Conservation (phyloP, 2,329 filamentous ascomycete species). For the Thielaviopsis ethacetica region DNA sequence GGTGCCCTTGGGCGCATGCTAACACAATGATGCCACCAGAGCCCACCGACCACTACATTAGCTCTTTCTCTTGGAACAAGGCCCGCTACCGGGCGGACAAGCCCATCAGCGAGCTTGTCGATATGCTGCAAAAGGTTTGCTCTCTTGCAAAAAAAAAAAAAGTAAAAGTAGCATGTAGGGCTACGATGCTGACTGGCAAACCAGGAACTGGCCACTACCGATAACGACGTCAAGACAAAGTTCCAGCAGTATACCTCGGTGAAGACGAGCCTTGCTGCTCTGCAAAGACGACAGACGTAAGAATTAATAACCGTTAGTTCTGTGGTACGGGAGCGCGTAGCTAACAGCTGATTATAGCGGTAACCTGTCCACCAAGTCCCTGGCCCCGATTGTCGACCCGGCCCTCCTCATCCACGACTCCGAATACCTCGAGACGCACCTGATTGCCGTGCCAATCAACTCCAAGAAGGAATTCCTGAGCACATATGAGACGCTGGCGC, state of each 20-base stretch:
- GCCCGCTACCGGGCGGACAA: conserved; percentile 93
- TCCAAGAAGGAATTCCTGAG: conserved; percentile 76
- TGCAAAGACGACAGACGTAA: conserved; percentile 80
- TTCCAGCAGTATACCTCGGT: conserved; percentile 87
- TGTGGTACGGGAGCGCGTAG: background rate
- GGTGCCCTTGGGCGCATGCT: conserved; percentile 2
- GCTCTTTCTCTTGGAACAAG: conserved; percentile 89
- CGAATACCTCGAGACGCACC: conserved; percentile 91
- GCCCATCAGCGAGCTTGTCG: conserved; percentile 70
- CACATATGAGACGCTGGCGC: conserved; percentile 71
- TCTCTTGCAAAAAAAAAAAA: background rate
- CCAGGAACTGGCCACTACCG: conserved; percentile 75
- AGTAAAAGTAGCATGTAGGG: background rate
- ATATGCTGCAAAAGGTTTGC: conserved; percentile 67
- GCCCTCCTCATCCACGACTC: conserved; percentile 69
- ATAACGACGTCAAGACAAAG: conserved; percentile 91
- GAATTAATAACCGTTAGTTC: conserved; percentile 15
- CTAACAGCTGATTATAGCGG: conserved; percentile 37
- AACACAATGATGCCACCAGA: conserved; percentile 33
- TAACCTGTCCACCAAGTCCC: conserved; percentile 85
- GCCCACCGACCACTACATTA: conserved; percentile 86
- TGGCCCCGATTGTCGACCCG: conserved; percentile 76
- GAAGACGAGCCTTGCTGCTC: conserved; percentile 64
- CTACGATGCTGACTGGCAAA: background rate
- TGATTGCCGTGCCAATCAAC: conserved; percentile 71